Evolutionary conservation across 371 early-diverging fungal species (phyloP).

Genomic region (Mortierella sp.): DNA sequence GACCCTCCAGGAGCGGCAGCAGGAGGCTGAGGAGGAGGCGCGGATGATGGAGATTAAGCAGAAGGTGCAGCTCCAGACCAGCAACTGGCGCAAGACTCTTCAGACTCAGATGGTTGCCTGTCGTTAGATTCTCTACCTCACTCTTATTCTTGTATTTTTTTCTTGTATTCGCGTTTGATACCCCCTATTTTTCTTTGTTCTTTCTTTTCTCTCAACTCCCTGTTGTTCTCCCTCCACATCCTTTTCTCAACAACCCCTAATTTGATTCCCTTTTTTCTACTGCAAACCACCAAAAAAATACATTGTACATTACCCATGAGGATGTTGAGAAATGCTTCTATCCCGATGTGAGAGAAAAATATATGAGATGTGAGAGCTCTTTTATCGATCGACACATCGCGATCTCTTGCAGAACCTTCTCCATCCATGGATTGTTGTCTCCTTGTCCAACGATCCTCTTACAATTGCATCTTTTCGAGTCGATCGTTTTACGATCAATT

Average conservation of each 20-base stretch:
- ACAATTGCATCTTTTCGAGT: no score
- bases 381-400: not conserved
- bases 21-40: constrained; percentile 46
- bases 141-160: no score
- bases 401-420: no score
- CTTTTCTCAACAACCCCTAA: no score
- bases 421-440: no score
- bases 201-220: not conserved
- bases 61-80: constrained; percentile 39
- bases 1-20: constrained; percentile 30
- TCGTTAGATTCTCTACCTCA: constrained; percentile 5
- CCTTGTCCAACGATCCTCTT: no score
- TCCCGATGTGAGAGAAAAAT: no score
- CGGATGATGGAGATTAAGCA: constrained; percentile 43
- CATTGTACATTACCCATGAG: no score
- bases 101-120: constrained; percentile 33
- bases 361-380: no score
- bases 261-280: no score
- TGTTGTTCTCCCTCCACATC: not conserved
- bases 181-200: not conserved
- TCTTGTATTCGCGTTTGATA: not conserved
- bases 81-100: constrained; percentile 39
- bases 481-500: not conserved
- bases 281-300: no score
- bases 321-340: no score